Percentiles rank a stretch among this genome's conserved stretches.
phyloP scores from a whole-genome alignment of 345 rosid genomes.

The Balakata baccata region DNA sequence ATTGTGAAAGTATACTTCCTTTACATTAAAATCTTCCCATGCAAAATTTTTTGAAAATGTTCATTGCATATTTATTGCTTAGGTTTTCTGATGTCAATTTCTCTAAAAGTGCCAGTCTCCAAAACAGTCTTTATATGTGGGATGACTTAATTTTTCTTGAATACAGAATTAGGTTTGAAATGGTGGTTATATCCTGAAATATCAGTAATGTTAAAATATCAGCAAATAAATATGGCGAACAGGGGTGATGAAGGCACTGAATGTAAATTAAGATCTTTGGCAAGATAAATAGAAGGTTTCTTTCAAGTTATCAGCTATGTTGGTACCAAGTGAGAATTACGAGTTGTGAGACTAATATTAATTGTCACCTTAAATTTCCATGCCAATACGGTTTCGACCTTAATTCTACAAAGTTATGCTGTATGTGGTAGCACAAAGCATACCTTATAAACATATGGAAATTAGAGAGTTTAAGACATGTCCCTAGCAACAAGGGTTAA shows the following conservation, averaged over 20 bases:
- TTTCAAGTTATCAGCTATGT: not conserved
- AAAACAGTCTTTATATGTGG: not conserved
- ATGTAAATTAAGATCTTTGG: not conserved
- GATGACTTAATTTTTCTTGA: not conserved
- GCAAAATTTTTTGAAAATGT: slow-evolving; percentile 15
- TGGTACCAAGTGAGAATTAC: not conserved
- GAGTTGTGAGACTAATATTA: not conserved
- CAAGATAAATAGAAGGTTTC: not conserved
- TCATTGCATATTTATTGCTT: not conserved
- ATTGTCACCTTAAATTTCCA: not conserved
- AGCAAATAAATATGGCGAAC: no score
- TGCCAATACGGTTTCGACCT: not conserved
- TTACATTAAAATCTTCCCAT: slow-evolving; percentile 13
- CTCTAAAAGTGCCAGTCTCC: not conserved
- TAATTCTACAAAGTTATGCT: not conserved
- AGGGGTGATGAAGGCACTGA: not conserved
- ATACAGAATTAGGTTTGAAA: not conserved
- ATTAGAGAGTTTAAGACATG: not conserved
- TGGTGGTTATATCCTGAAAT: not conserved
- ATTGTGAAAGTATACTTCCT: slow-evolving; percentile 66
- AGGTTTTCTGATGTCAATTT: not conserved
- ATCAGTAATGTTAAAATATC: not conserved
- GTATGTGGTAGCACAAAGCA: not conserved
- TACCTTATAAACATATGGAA: not conserved
- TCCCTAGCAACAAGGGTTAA: not conserved